Conservation (phyloP, 1,139 yeast species). For the Sugiyamaella grinbergsii region DNA sequence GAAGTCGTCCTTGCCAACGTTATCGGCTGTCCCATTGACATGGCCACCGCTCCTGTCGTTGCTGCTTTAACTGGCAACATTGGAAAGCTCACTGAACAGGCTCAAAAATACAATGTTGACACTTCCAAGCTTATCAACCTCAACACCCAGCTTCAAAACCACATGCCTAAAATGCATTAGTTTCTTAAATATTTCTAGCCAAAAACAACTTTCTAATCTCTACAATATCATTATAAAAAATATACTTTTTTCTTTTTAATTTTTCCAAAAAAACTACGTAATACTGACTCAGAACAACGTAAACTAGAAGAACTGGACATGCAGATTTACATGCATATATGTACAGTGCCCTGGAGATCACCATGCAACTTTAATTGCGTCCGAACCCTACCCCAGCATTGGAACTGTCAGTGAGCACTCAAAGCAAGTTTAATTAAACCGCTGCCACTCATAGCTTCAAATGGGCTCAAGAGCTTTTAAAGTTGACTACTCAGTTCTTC, state of each 20-base stretch:
- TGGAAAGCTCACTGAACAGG: constrained; percentile 24
- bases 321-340: background rate
- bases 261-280: no score
- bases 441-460: no score
- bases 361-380: constrained; percentile 5
- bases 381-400: background rate
- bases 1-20: constrained; percentile 36
- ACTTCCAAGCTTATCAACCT: constrained; percentile 24
- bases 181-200: no score
- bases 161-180: constrained; percentile 7
- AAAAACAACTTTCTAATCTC: no score
- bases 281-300: no score
- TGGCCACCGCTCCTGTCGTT: constrained; percentile 20
- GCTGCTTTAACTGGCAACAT: constrained; percentile 22
- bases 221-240: no score
- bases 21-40: constrained; percentile 29
- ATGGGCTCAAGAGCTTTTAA: no score
- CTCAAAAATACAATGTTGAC: constrained; percentile 26
- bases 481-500: no score
- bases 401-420: background rate
- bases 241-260: no score
- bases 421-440: no score
- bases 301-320: no score
- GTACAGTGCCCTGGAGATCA: constrained; percentile 6
- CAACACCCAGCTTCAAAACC: constrained; percentile 19